These are phyloP conservation scores for Ajuga chamaepitys DNA, from an alignment of 257 asterid genomes.

Conservation along the genomic window DNA sequence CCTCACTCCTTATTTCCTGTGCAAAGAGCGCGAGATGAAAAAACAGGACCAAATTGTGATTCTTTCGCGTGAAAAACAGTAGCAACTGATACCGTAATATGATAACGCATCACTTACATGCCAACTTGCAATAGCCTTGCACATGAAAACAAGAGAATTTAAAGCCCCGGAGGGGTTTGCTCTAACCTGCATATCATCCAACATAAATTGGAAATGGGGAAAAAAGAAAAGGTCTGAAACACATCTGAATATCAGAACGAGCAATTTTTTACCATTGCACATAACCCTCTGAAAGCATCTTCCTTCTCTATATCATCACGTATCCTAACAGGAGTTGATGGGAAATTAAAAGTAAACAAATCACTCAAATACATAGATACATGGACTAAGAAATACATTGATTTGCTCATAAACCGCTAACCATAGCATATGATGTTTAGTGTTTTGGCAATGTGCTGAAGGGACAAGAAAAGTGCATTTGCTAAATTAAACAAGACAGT, in stretches of 20 bases:
- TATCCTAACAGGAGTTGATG: slow-evolving; percentile 49
- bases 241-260: background rate
- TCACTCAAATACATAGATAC: background rate
- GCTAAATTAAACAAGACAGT: background rate
- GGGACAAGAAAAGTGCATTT: background rate
- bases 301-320: slow-evolving; percentile 95
- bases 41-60: background rate
- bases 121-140: slow-evolving; percentile 94
- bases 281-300: slow-evolving; percentile 91
- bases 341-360: background rate
- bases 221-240: background rate
- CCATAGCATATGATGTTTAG: background rate
- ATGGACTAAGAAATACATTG: background rate
- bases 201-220: background rate
- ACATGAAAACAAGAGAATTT: slow-evolving; percentile 62
- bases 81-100: background rate
- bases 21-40: slow-evolving; percentile 15
- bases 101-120: slow-evolving; percentile 48
- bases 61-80: background rate
- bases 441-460: background rate
- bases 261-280: slow-evolving; percentile 61
- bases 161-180: slow-evolving; percentile 86
- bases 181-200: slow-evolving; percentile 51
- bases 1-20: slow-evolving; percentile 87
- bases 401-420: background rate